Evolutionary conservation across 2,329 filamentous ascomycete species (phyloP).

Genomic region (Ophiostoma ulmi): DNA sequence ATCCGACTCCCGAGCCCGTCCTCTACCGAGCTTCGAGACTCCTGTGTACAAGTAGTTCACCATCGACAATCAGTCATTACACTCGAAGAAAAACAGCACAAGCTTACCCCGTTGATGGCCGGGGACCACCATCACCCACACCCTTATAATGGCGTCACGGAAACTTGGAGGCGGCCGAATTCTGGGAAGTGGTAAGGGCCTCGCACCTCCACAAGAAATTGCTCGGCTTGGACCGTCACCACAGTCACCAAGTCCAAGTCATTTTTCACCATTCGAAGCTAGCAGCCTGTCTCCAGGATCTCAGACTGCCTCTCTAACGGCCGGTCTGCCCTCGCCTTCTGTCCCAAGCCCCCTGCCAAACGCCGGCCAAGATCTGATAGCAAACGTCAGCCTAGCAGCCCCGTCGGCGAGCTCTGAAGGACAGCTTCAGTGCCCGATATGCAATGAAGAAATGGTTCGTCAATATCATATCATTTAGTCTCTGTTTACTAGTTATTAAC

Average conservation of each 20-base stretch:
- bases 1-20: neutral
- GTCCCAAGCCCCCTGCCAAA: conserved; percentile 62
- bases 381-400: conserved; percentile 66
- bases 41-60: neutral
- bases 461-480: too few species aligned
- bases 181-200: conserved; percentile 76
- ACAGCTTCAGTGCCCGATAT: conserved; percentile 90
- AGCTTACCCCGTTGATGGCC: conserved; percentile 14
- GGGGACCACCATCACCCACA: neutral
- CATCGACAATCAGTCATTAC: neutral
- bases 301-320: conserved; percentile 39
- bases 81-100: neutral
- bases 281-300: conserved; percentile 77
- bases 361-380: conserved; percentile 70
- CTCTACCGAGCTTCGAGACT: neutral
- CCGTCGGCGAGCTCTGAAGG: conserved; percentile 53
- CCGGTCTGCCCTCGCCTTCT: conserved; percentile 51
- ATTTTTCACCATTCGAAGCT: conserved; percentile 49
- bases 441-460: conserved; percentile 90
- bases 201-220: conserved; percentile 58
- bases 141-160: conserved; percentile 61
- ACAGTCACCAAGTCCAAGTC: conserved; percentile 52
- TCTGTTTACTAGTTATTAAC: neutral
- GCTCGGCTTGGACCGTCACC: conserved; percentile 35
- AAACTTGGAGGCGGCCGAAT: conserved; percentile 90